A percentile compares a stretch with the other conserved stretches of the same genome.
phyloP scores from a whole-genome alignment of 352 stramenopile species.

The Phytophthora aleatoria region DNA sequence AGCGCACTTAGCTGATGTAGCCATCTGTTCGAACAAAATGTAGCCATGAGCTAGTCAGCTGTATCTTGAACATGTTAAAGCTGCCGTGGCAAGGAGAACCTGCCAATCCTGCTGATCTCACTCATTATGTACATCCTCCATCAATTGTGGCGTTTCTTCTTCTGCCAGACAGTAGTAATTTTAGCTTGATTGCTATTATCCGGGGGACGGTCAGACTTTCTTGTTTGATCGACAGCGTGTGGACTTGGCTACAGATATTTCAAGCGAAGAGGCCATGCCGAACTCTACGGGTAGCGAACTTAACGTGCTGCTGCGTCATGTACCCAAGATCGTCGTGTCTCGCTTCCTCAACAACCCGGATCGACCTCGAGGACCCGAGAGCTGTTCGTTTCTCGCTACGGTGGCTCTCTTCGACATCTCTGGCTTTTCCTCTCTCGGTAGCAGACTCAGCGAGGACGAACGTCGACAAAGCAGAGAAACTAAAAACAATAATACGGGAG shows the following conservation, averaged over 20 bases:
- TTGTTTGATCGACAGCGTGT: background rate
- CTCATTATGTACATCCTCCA: background rate
- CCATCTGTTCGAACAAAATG: slow-evolving; percentile 12
- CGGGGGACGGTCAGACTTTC: background rate
- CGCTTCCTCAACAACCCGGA: slow-evolving; percentile 55
- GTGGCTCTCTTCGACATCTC: slow-evolving; percentile 88
- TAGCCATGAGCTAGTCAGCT: slow-evolving; percentile 10
- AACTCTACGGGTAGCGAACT: slow-evolving; percentile 61
- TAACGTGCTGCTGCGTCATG: slow-evolving; percentile 62
- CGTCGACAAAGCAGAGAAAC: slow-evolving; percentile 41
- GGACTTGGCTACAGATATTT: background rate
- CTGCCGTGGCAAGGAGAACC: background rate
- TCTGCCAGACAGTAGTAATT: slow-evolving; percentile 4
- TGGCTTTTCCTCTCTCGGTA: slow-evolving; percentile 85
- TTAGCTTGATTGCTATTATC: slow-evolving; percentile 5
- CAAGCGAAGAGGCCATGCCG: slow-evolving; percentile 10
- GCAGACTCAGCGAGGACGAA: slow-evolving; percentile 69
- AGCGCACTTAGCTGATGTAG: slow-evolving; percentile 20
- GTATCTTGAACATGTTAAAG: slow-evolving; percentile 9
- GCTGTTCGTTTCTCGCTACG: slow-evolving; percentile 54
- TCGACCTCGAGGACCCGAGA: slow-evolving; percentile 53
- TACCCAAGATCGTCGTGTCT: slow-evolving; percentile 78
- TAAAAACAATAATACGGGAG: slow-evolving; percentile 5
- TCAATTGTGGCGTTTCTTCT: slow-evolving; percentile 1
- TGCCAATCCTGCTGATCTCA: background rate